Percentiles rank a stretch among this genome's conserved stretches.
Evolutionary conservation across 2,329 filamentous ascomycete genomes (phyloP).

Genomic region (Hypoxylon sp.): DNA sequence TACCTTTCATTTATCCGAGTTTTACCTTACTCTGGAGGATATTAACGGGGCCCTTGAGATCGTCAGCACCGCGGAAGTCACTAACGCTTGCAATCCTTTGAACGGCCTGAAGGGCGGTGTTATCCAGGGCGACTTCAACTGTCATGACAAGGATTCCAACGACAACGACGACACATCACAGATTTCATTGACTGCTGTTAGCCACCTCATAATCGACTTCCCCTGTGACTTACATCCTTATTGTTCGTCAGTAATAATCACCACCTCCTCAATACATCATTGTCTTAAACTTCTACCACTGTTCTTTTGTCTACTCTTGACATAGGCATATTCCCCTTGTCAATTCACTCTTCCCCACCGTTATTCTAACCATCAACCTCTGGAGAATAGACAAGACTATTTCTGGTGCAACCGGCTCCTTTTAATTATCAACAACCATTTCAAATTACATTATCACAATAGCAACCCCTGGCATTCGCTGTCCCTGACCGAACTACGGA

Average conservation of each 20-base stretch:
- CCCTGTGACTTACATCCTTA: not conserved
- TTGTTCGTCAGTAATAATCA: not conserved
- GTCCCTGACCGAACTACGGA: too few species aligned
- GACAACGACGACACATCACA: slow-evolving; percentile 65
- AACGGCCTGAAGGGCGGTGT: slow-evolving; percentile 61
- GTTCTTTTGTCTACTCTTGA: not conserved
- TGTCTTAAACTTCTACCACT: not conserved
- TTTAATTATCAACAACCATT: not conserved
- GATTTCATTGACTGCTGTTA: not conserved
- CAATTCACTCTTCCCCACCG: not conserved
- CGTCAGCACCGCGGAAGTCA: slow-evolving; percentile 74
- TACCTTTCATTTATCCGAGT: not conserved
- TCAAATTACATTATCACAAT: not conserved
- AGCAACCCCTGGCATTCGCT: not conserved
- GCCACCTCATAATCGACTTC: not conserved
- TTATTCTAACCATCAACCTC: not conserved
- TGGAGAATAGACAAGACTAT: not conserved
- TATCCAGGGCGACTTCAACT: slow-evolving; percentile 65
- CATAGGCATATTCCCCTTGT: not conserved
- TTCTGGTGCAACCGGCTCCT: not conserved
- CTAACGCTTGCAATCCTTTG: slow-evolving; percentile 68
- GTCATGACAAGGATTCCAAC: slow-evolving; percentile 65
- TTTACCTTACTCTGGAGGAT: slow-evolving; percentile 69
- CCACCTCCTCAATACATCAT: not conserved
- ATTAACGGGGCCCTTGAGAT: slow-evolving; percentile 81